Conservation (phyloP, 345 rosid species). For the Cardamine occulta region DNA sequence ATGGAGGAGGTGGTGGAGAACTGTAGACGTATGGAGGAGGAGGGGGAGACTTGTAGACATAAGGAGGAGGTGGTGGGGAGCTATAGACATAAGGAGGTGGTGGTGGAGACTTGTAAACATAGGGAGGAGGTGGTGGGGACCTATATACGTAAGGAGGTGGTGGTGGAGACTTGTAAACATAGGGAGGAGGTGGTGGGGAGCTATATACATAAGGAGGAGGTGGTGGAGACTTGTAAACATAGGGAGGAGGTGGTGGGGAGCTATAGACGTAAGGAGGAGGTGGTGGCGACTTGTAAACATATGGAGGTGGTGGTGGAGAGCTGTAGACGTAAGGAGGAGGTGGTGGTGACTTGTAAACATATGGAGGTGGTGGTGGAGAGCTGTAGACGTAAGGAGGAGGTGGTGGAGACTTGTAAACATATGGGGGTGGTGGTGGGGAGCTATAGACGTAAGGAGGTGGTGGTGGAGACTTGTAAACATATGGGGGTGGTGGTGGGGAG, state of each 20-base stretch:
- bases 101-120: not conserved
- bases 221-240: not conserved
- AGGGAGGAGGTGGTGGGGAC: not conserved
- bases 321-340: not conserved
- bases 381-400: not conserved
- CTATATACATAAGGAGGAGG: not conserved
- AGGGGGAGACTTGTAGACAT: not conserved
- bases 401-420: not conserved
- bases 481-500: not conserved
- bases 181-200: not conserved
- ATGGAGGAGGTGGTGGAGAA: conserved; percentile 2
- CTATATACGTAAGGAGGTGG: not conserved
- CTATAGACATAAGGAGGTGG: not conserved
- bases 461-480: conserved; percentile 1
- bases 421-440: not conserved
- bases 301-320: not conserved
- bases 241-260: not conserved
- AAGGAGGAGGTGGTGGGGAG: not conserved
- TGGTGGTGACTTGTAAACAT: not conserved
- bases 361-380: not conserved
- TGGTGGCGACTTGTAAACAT: not conserved
- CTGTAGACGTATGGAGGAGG: not conserved
- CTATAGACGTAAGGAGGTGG: not conserved
- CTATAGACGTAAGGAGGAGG: not conserved
- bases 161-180: not conserved